A percentile compares a stretch with the other conserved stretches of the same genome.
phyloP scores from a whole-genome alignment of 805 yeast species.

The Candida insectorum region DNA sequence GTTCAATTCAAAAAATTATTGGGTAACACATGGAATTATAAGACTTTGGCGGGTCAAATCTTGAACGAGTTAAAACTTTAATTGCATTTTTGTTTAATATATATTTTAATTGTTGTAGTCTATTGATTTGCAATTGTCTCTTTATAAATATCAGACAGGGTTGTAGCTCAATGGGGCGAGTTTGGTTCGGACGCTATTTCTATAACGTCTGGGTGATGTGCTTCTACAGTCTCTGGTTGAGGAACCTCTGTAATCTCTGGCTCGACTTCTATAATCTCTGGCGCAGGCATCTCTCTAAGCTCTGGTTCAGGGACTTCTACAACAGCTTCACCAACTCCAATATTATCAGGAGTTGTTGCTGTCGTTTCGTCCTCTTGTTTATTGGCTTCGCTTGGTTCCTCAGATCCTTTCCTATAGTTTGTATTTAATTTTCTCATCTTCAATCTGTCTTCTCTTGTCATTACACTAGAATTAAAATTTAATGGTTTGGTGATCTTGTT shows the following conservation, averaged over 20 bases:
- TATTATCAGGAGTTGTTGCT: no score
- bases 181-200: no score
- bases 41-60: constrained; percentile 83
- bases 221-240: no score
- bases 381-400: neutral
- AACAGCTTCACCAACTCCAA: neutral
- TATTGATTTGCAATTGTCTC: no score
- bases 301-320: neutral
- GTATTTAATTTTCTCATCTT: constrained; percentile 24
- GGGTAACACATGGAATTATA: constrained; percentile 95
- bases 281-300: no score
- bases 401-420: constrained; percentile 6
- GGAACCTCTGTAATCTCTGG: no score
- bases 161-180: no score
- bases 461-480: constrained; percentile 15
- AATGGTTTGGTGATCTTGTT: constrained; percentile 10
- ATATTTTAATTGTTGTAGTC: no score
- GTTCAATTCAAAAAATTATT: constrained; percentile 90
- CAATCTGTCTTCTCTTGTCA: constrained; percentile 32
- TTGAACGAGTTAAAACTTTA: constrained; percentile 58
- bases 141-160: no score
- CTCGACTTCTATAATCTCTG: neutral
- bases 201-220: no score
- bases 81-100: constrained; percentile 2
- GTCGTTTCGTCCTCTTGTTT: neutral